These are phyloP conservation scores for Tricholoma hemisulphureum DNA, from an alignment of 768 basidiomycete species.

Conservation along the genomic window DNA sequence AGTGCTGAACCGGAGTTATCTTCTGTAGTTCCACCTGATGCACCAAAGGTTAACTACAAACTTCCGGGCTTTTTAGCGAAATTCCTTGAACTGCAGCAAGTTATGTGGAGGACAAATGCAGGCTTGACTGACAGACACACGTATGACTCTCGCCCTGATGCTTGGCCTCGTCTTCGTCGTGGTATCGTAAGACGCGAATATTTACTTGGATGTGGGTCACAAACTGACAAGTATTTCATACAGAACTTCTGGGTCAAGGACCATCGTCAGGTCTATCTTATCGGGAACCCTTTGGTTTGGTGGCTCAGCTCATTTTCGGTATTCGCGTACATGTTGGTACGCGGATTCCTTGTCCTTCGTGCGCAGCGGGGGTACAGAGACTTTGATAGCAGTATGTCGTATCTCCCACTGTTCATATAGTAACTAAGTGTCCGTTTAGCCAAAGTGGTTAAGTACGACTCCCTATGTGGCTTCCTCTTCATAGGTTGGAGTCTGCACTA, in stretches of 20 bases:
- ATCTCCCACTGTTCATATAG: neutral
- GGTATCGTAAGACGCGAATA: slow-evolving; percentile 74
- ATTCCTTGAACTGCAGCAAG: slow-evolving; percentile 87
- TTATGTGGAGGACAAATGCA: slow-evolving; percentile 98
- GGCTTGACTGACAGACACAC: slow-evolving; percentile 93
- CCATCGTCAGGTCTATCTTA: slow-evolving; percentile 90
- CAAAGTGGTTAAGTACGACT: slow-evolving; percentile 88
- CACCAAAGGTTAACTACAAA: slow-evolving; percentile 85
- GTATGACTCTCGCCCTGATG: slow-evolving; percentile 89
- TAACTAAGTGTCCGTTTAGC: slow-evolving; percentile 41
- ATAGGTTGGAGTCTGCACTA: slow-evolving; percentile 93
- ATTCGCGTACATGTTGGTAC: slow-evolving; percentile 59
- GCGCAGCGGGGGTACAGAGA: slow-evolving; percentile 90
- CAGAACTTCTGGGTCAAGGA: slow-evolving; percentile 99
- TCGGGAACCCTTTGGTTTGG: slow-evolving; percentile 96
- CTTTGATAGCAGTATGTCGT: slow-evolving; percentile 80
- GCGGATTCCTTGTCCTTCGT: slow-evolving; percentile 81
- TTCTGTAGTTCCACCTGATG: slow-evolving; percentile 60
- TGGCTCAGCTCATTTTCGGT: slow-evolving; percentile 78
- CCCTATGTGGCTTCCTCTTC: slow-evolving; percentile 87
- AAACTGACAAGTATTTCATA: neutral
- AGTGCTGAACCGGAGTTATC: neutral
- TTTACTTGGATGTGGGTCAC: slow-evolving; percentile 2
- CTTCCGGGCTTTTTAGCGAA: slow-evolving; percentile 88
- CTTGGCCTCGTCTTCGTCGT: slow-evolving; percentile 88